A percentile compares a stretch with the other conserved stretches of the same genome.
phyloP scores from a whole-genome alignment of 345 rosid genomes.

The Euphorbia tirucalli region DNA sequence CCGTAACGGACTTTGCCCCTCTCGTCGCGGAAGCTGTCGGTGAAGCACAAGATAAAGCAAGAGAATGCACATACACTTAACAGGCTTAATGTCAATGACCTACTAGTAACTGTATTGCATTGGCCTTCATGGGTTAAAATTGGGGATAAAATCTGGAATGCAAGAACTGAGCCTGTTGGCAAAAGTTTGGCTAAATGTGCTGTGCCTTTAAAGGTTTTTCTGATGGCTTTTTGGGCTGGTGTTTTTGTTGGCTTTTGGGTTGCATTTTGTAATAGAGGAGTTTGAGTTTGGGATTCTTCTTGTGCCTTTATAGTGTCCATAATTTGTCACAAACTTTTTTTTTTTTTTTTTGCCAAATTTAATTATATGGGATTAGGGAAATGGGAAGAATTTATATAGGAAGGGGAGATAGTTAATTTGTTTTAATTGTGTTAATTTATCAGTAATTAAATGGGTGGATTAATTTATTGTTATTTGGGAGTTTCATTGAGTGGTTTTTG shows the following conservation, averaged over 20 bases:
- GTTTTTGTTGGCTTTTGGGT: conserved; percentile 40
- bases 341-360: neutral
- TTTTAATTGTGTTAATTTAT: neutral
- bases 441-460: neutral
- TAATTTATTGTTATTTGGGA: conserved; percentile 15
- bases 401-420: neutral
- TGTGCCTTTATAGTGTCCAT: neutral
- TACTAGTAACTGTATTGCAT: conserved; percentile 45
- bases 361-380: too few relatives aligned
- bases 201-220: conserved; percentile 70
- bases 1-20: conserved; percentile 75
- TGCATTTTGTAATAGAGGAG: conserved; percentile 14
- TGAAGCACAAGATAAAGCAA: conserved; percentile 57
- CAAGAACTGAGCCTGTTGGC: conserved; percentile 68
- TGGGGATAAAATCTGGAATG: conserved; percentile 70
- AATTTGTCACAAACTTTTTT: neutral
- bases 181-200: conserved; percentile 54
- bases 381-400: neutral
- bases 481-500: neutral
- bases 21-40: conserved; percentile 60
- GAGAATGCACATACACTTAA: conserved; percentile 39
- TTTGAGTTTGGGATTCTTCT: neutral
- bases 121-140: conserved; percentile 60
- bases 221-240: conserved; percentile 37
- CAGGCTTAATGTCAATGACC: conserved; percentile 39